Percentiles rank a stretch among this genome's conserved stretches.
Conservation (phyloP, 345 rosid species). For the Mallotus nudiflorus region DNA sequence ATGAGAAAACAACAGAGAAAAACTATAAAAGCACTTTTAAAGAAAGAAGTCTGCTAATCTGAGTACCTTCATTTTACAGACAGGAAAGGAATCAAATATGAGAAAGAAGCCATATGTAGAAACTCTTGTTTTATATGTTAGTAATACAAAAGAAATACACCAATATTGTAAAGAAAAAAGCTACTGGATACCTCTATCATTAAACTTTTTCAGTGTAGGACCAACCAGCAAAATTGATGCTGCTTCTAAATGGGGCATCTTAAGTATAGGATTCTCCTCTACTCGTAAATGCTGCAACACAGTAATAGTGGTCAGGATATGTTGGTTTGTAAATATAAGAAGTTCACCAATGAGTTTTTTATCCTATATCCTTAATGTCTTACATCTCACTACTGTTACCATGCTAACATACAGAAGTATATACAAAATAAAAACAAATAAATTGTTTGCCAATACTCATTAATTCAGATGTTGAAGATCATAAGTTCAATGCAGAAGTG, state of each 20-base stretch:
- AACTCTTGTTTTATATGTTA: neutral
- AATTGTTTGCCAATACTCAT: neutral
- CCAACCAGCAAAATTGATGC: slow-evolving; percentile 94
- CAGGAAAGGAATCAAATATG: neutral
- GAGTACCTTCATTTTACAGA: neutral
- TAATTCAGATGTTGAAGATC: neutral
- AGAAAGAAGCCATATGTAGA: neutral
- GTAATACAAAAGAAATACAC: neutral
- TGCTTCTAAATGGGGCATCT: slow-evolving; percentile 94
- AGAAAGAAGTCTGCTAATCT: slow-evolving; percentile 9
- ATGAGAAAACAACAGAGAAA: slow-evolving; percentile 10
- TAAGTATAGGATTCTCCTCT: slow-evolving; percentile 95
- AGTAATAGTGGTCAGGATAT: neutral
- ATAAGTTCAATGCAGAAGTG: neutral
- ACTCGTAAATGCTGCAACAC: slow-evolving; percentile 85
- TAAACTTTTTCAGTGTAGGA: slow-evolving; percentile 90
- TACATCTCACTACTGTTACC: neutral
- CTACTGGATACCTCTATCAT: slow-evolving; percentile 77
- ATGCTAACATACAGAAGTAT: neutral
- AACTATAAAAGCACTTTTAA: neutral
- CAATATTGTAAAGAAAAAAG: neutral
- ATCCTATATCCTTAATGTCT: neutral
- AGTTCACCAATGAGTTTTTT: neutral
- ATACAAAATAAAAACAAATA: neutral
- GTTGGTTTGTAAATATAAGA: neutral